phyloP scores from a whole-genome alignment of 257 asterid species.

The Gardenia jasminoides region DNA sequence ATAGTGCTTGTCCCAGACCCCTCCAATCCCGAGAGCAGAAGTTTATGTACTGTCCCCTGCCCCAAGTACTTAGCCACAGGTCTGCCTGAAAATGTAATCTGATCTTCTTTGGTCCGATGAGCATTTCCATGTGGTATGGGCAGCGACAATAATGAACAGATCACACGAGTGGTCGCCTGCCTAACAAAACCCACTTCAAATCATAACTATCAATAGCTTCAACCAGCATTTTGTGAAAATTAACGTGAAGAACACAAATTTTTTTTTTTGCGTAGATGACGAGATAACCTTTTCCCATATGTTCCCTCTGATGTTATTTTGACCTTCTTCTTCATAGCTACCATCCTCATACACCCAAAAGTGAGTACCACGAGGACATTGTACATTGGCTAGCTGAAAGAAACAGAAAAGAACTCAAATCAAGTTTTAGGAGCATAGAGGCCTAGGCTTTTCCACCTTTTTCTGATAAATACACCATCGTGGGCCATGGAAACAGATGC shows the following conservation, averaged over 20 bases:
- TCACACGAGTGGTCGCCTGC: constrained; percentile 69
- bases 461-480: background rate
- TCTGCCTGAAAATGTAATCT: constrained; percentile 33
- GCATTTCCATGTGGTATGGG: constrained; percentile 56
- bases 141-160: constrained; percentile 63
- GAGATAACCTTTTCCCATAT: constrained; percentile 77
- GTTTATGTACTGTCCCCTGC: constrained; percentile 44
- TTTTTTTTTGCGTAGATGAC: constrained; percentile 21
- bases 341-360: constrained; percentile 92
- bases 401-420: constrained; percentile 16
- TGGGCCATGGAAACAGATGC: background rate
- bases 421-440: background rate
- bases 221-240: background rate
- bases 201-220: constrained; percentile 23
- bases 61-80: constrained; percentile 38
- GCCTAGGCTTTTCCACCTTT: background rate
- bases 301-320: constrained; percentile 69
- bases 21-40: constrained; percentile 65
- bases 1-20: constrained; percentile 72
- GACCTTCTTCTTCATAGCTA: constrained; percentile 86
- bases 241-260: constrained; percentile 14
- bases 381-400: constrained; percentile 69
- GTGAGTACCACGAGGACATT: constrained; percentile 60
- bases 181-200: constrained; percentile 47
- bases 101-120: constrained; percentile 33